Percentiles rank a stretch among this genome's conserved stretches.
phyloP scores from a whole-genome alignment of 2,329 filamentous ascomycete genomes.

The Xylaria sp. region DNA sequence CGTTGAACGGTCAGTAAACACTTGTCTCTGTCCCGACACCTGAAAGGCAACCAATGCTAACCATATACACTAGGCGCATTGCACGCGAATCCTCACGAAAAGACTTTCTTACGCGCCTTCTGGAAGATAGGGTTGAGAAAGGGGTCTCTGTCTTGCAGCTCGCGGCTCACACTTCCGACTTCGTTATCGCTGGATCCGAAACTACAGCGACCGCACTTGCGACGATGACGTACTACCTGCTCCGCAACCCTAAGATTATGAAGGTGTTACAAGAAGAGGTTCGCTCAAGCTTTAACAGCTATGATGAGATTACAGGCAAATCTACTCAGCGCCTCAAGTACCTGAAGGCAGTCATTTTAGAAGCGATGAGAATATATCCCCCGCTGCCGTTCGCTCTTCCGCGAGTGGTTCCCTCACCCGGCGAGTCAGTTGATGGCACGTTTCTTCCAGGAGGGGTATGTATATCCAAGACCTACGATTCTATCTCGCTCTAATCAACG shows the following conservation, averaged over 20 bases:
- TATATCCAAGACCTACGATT: background rate
- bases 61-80: slow-evolving; percentile 27
- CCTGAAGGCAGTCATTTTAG: slow-evolving; percentile 23
- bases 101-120: slow-evolving; percentile 36
- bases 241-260: slow-evolving; percentile 18
- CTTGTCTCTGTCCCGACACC: background rate
- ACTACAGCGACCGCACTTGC: slow-evolving; percentile 28
- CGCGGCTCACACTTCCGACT: slow-evolving; percentile 37
- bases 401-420: slow-evolving; percentile 23
- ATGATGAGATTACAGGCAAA: slow-evolving; percentile 23
- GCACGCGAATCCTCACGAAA: slow-evolving; percentile 19
- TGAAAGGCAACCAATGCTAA: background rate
- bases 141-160: slow-evolving; percentile 34
- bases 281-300: slow-evolving; percentile 21
- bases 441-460: slow-evolving; percentile 31
- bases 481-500: background rate
- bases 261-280: slow-evolving; percentile 25
- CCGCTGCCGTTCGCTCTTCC: slow-evolving; percentile 27
- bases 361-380: slow-evolving; percentile 30
- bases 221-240: slow-evolving; percentile 27
- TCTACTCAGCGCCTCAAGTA: slow-evolving; percentile 20
- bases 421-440: slow-evolving; percentile 27
- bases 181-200: slow-evolving; percentile 36
- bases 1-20: slow-evolving; percentile 25
- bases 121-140: slow-evolving; percentile 29